Base-by-base conservation (phyloP, 2,329 filamentous ascomycete genomes). In the Pseudonectria foliicola region DNA sequence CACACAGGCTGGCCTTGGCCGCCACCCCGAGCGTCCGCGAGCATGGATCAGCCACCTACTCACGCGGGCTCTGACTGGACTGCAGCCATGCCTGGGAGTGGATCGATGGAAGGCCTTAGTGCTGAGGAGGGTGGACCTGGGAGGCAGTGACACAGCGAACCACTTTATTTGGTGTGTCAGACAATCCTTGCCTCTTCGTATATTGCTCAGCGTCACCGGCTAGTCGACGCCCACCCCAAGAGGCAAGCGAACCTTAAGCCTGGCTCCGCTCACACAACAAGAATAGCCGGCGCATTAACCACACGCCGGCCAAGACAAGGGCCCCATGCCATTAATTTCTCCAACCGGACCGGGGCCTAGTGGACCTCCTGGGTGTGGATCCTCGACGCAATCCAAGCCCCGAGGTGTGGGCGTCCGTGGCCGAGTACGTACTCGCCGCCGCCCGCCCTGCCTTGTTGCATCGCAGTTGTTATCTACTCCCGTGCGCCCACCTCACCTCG, bases 101-200 rank as follows among this genome's bases (percentile, higher is more conserved):
- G 49, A 47, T 28, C 43, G 49, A 52, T 48, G 49, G 45, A 52
- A 52, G 47, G 50, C 46, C 48, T 56, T 57, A 52, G 55, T 53
- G 48, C 49, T 49, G 51, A 51, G 45, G 43, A 34, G 39, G 35
- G 38, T 37, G 44, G 42, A 38, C 34, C 43, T 43, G 23, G 38
- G 31, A 50, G 47, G 41, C 40, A 50, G 47, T 54, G 52, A 57
- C 46, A 46, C 49, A 49, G 48, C 47, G 55, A 49, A 47, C 59
- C 60, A 63, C 57, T 62, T 64, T 60, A 63, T 61, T 60, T 62
- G 55, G 59, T 68, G 67, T 67, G 67, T 70, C 65, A 70, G 66
- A 67, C 61, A 56, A 63, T 61, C 60, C 64, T 61, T 62, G 60
- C 56, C 57, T 50, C 59, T n/a, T 67, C 63, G 66, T 66, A 68